phyloP scores from a whole-genome alignment of 768 basidiomycete species.

The Kwoniella newhampshirensis region DNA sequence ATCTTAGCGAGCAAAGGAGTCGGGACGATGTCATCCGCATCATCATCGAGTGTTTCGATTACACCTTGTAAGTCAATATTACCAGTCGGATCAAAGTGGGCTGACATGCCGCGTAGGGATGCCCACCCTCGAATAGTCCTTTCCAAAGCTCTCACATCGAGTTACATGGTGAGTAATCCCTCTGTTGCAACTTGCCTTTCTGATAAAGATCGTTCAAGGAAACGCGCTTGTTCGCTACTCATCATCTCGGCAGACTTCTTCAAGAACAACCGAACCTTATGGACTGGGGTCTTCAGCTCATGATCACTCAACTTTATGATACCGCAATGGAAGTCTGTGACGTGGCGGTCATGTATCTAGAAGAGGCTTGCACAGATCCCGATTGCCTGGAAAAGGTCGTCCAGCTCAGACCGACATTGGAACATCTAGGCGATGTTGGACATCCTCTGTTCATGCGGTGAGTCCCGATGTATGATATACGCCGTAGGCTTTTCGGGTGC shows the following conservation, averaged over 20 bases:
- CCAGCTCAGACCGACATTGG: conserved; percentile 89
- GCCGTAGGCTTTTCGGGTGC: no score
- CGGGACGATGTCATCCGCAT: conserved; percentile 88
- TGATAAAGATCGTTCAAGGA: conserved; percentile 60
- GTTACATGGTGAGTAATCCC: conserved; percentile 66
- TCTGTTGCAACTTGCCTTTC: neutral
- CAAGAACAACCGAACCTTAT: conserved; percentile 64
- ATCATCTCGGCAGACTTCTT: conserved; percentile 78
- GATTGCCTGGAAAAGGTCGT: conserved; percentile 86
- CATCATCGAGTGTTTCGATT: conserved; percentile 88
- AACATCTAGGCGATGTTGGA: conserved; percentile 90
- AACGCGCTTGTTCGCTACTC: conserved; percentile 82
- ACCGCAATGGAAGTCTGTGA: conserved; percentile 85
- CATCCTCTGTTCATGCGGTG: conserved; percentile 84
- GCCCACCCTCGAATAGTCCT: conserved; percentile 91
- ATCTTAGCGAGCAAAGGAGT: conserved; percentile 82
- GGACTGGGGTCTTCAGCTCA: conserved; percentile 83
- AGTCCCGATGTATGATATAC: no score
- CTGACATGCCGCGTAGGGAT: conserved; percentile 61
- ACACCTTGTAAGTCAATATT: conserved; percentile 66
- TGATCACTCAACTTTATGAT: conserved; percentile 94
- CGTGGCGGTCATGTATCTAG: conserved; percentile 80
- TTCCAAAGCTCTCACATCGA: conserved; percentile 91
- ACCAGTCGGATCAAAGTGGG: neutral
- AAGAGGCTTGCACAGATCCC: conserved; percentile 82